phyloP scores from a whole-genome alignment of 192 early-diverging fungal genomes.

The Coemansia sp. region DNA sequence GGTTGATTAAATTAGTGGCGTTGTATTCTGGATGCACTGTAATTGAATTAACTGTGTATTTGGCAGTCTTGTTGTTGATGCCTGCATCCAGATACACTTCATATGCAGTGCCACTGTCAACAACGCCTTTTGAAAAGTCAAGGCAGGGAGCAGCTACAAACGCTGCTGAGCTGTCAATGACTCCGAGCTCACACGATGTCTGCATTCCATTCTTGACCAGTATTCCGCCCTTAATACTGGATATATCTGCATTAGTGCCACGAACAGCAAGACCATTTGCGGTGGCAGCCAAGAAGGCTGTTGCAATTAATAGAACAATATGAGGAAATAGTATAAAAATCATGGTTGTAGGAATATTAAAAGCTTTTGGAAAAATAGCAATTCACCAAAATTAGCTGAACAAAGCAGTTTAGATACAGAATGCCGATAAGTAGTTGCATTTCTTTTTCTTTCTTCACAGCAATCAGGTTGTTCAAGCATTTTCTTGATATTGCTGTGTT shows the following conservation, averaged over 20 bases:
- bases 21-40: conserved; percentile 10
- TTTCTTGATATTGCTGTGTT: too few species aligned
- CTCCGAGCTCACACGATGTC: conserved; percentile 16
- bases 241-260: neutral
- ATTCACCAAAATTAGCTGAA: too few species aligned
- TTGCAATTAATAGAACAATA: too few species aligned
- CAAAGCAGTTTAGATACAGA: too few species aligned
- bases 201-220: conserved; percentile 12
- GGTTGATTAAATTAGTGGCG: neutral
- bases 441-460: too few species aligned
- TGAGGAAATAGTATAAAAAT: too few species aligned
- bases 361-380: too few species aligned
- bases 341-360: too few species aligned
- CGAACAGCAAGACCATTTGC: neutral
- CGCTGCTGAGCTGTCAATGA: conserved; percentile 2
- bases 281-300: too few species aligned
- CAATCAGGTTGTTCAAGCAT: too few species aligned
- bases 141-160: conserved; percentile 7
- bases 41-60: conserved; percentile 7
- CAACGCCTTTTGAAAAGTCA: neutral
- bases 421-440: too few species aligned
- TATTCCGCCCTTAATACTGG: neutral
- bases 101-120: neutral
- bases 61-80: conserved; percentile 7
- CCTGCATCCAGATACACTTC: conserved; percentile 15